A percentile compares a stretch with the other conserved stretches of the same genome.
Conservation (phyloP, 345 rosid species). For the Euclidium syriacum region DNA sequence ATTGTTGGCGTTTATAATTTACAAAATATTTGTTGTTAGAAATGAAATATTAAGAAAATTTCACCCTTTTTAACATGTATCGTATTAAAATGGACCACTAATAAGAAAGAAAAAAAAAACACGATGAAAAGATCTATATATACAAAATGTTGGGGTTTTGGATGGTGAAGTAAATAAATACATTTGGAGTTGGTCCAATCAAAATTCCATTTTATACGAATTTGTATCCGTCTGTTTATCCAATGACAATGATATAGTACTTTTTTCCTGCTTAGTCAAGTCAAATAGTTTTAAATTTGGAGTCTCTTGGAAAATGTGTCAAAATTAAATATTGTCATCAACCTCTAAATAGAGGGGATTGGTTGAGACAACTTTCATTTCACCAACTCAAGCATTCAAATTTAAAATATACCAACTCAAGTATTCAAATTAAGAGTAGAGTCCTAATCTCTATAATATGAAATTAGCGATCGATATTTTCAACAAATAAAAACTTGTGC, state of each 20-base stretch:
- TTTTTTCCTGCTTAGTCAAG: not conserved
- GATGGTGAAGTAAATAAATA: slow-evolving; percentile 11
- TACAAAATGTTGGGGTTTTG: slow-evolving; percentile 1
- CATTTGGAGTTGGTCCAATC: not conserved
- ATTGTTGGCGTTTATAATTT: too few relatives aligned
- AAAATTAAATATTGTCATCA: not conserved
- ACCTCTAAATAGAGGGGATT: not conserved
- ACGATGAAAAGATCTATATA: not conserved
- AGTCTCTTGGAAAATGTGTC: slow-evolving; percentile 2
- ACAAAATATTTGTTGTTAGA: too few relatives aligned
- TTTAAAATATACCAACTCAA: not conserved
- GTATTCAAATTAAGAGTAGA: not conserved
- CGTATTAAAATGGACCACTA: not conserved
- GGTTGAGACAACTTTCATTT: not conserved
- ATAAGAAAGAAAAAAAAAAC: too few relatives aligned
- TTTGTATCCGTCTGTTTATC: not conserved
- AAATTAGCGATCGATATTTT: not conserved
- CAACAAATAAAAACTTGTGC: not conserved
- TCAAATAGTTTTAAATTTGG: not conserved
- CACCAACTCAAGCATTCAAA: not conserved
- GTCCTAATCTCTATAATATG: not conserved
- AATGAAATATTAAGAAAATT: too few relatives aligned
- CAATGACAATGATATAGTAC: not conserved
- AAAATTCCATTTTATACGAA: not conserved
- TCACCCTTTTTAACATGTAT: not conserved